Base-by-base conservation (phyloP, 345 rosid species). In the Combretum micranthum region DNA sequence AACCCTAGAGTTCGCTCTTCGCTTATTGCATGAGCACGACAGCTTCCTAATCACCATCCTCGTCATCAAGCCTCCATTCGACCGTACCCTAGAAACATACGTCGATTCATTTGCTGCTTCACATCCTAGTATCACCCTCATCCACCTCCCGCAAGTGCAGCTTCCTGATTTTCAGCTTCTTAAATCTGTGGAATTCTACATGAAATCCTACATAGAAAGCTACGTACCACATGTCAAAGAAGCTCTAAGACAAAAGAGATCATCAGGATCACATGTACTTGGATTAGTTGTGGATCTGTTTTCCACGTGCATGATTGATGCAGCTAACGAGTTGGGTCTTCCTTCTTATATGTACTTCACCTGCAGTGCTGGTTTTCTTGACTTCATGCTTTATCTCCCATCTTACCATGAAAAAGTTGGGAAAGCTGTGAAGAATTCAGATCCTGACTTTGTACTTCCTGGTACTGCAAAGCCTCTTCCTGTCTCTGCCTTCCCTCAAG, bases 231-330 rank as follows among this genome's bases (percentile, higher is more conserved):
- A 44, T 21, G 63, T 64, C 50, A 62, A 59, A 49, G 32, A 47
- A 6, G 52, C 15, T 2, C 58, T 70, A 1, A 17, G 55, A 13
- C 15, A 63, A 7, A 17, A 42, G 42, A 0, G n/a, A 46, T 60
- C 20, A 57, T 57, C n/a, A n/a, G n/a, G 58, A 61, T 72, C 0
- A 76, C n/a, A 19, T 58, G 59, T 78, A 15, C 61, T 58, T 1
- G 88, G 79, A 32, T 62, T 85, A 17, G 56, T 78, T 52, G 42
- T 80, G 2, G 86, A 85, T 56, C 52, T 80, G 47, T 80, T 80
- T 44, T 76, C 83, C 48, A 56, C 68, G 1, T 63, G 77, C 4
- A 46, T 78, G 69, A 73, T 85, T 16, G 69, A 75, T 43, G 68
- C 72, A 0, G 88, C 67, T 0, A 50, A 62, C 9, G 78, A 76